Percentiles rank a stretch among this genome's conserved stretches.
These are phyloP conservation scores for Eremothecium coryli DNA, from an alignment of 1,139 yeast species.

Conservation along the genomic window DNA sequence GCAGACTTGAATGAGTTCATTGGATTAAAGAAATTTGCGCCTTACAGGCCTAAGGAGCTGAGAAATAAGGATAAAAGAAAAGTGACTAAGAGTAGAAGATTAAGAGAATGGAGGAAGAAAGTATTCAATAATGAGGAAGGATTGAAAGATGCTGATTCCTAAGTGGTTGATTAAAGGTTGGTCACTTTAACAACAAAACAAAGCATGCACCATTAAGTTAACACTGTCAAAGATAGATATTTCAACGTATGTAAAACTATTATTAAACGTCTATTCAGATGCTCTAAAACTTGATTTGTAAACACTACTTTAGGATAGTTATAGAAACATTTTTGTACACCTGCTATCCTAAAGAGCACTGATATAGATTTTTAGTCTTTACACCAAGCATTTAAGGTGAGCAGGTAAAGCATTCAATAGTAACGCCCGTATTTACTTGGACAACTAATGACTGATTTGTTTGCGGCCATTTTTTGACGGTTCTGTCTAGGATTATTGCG, in stretches of 20 bases:
- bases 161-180: background rate
- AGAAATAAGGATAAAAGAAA: conserved; percentile 73
- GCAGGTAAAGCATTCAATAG: background rate
- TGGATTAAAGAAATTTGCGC: conserved; percentile 87
- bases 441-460: conserved; percentile 10
- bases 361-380: no score
- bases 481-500: conserved; percentile 12
- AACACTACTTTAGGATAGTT: no score
- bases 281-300: no score
- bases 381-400: no score
- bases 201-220: no score
- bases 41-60: conserved; percentile 72
- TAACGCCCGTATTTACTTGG: conserved; percentile 6
- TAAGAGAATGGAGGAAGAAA: conserved; percentile 84
- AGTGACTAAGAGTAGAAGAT: conserved; percentile 69
- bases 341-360: no score
- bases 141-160: conserved; percentile 38
- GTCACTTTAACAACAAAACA: background rate
- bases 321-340: no score
- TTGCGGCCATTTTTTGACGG: conserved; percentile 9
- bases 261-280: no score
- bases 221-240: no score
- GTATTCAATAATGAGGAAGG: conserved; percentile 65
- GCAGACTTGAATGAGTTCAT: conserved; percentile 70
- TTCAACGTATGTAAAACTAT: no score